Evolutionary conservation across 1,139 yeast genomes (phyloP), one percentile per base, ranked within the genome.

Genomic region (Debaryomycetaceae sp.): DNA sequence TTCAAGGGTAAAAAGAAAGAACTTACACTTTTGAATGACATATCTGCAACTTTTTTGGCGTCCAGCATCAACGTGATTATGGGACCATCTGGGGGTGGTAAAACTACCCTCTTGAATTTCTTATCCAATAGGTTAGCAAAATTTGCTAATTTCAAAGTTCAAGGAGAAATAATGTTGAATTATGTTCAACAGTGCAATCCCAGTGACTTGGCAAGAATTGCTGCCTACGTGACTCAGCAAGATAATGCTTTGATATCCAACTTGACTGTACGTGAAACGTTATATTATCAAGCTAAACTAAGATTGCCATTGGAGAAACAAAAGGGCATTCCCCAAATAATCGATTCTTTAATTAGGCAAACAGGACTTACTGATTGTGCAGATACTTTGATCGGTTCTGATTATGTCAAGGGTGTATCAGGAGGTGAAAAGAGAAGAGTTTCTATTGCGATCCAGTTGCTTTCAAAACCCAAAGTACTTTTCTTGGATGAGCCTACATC

Each of bases 401-500:
- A 85, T 35, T 65, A 76, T 36, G 73, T 80, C 5, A 43, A 43
- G 27, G 45, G 45, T 33, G 36, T 43, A 9, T 43, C 45, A 14
- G 40, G 42, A n/a, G 45, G 45, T 14, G 40, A 40, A 11, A 43
- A 37, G 24, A 36, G 40, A 72, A 80, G 95, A 61, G 72, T 87
- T 53, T 78, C 87, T 23, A 82, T 83, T 63, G 89, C 95, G 53
- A 95, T 89, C 46, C 96, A 89, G 59, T 70, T 89, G 47, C 95
- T 89, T 38, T 96, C 96, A 24, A 88, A 86, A 62, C 96, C 97
- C 5, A 83, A 85, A 52, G 72, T 89, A 46, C 70, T 89, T 49
- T 89, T 89, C 66, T 75, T 89, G 58, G 97, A 89, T 68, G 97
- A 89, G 63, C 97, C 97, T 7, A 89, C 97, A 22, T 88, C 96